Conservation (phyloP, 2,329 filamentous ascomycete species). For the Aureobasidium namibiae region DNA sequence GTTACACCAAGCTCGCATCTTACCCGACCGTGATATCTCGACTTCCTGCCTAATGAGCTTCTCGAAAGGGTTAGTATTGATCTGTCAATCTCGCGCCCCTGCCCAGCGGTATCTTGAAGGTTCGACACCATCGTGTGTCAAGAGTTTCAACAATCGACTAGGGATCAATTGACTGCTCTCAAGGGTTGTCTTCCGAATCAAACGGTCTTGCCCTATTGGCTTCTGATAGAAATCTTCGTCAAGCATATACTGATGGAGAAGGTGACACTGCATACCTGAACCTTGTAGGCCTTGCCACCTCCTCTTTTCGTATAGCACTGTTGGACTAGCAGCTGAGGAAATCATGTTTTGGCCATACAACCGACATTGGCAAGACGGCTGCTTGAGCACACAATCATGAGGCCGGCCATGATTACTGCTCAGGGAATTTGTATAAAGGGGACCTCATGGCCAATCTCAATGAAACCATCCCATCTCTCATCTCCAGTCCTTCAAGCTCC, state of each 20-base stretch:
- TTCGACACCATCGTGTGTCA: neutral
- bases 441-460: neutral
- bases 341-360: neutral
- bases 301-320: neutral
- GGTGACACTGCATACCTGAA: neutral
- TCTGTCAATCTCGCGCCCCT: neutral
- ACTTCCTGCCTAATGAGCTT: slow-evolving; percentile 4
- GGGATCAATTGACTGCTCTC: neutral
- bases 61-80: neutral
- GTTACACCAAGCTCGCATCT: neutral
- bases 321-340: neutral
- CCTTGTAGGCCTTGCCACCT: neutral
- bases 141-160: neutral
- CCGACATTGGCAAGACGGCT: neutral
- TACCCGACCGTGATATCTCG: neutral
- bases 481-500: neutral
- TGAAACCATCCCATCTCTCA: neutral
- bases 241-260: neutral
- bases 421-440: neutral
- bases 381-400: neutral
- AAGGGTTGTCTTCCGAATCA: neutral
- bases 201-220: neutral
- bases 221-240: neutral
- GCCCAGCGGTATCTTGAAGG: neutral
- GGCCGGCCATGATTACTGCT: neutral